Percentiles rank a stretch among this genome's conserved stretches.
Evolutionary conservation across 192 early-diverging fungal species (phyloP).

Genomic region (Backusella liffmaniae): DNA sequence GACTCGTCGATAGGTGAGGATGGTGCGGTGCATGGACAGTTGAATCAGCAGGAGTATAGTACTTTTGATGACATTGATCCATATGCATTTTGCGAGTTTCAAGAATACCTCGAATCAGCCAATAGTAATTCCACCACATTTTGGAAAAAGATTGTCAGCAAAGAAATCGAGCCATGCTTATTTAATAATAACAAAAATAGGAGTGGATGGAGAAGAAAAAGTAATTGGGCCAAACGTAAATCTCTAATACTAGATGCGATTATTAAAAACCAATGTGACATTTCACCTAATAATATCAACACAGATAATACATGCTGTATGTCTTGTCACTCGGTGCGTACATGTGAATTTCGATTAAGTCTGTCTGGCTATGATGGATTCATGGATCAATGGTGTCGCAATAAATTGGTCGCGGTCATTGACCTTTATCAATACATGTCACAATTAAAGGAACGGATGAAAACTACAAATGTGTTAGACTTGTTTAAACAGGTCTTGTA

Average conservation of each 20-base stretch:
- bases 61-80: neutral
- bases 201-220: neutral
- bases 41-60: neutral
- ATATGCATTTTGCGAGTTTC: neutral
- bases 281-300: neutral
- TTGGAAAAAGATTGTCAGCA: neutral
- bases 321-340: neutral
- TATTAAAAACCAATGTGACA: neutral
- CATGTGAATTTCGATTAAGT: slow-evolving; percentile 3
- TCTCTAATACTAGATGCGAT: neutral
- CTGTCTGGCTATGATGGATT: neutral
- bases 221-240: neutral
- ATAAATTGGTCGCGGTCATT: neutral
- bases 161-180: neutral
- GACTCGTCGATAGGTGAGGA: neutral
- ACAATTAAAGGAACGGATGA: neutral
- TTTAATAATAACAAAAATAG: neutral
- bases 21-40: neutral
- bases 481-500: neutral
- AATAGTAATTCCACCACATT: neutral
- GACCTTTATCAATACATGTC: neutral
- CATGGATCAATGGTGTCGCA: neutral
- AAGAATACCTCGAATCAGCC: neutral
- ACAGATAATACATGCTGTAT: neutral
- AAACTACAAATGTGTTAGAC: neutral